phyloP scores from a whole-genome alignment of 441 rosid species.

The Melianthus villosus region DNA sequence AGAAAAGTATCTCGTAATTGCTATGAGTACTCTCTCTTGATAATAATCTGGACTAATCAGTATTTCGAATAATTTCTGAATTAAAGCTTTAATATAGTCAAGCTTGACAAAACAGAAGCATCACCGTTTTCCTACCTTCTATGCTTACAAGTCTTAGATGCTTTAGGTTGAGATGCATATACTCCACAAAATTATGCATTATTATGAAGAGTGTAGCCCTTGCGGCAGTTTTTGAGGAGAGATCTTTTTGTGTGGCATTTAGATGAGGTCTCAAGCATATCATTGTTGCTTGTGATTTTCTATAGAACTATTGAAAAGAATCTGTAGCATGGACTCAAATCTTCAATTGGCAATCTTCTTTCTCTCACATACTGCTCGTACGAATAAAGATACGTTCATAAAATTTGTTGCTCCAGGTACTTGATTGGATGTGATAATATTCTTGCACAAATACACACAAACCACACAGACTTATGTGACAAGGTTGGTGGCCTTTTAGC shows the following conservation, averaged over 20 bases:
- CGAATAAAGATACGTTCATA: neutral
- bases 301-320: too few relatives aligned
- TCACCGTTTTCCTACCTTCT: too few relatives aligned
- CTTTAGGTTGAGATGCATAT: neutral
- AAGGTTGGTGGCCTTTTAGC: constrained; percentile 98
- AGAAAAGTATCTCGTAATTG: too few relatives aligned
- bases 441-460: constrained; percentile 69
- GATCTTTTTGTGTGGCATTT: neutral
- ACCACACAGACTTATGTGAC: constrained; percentile 71
- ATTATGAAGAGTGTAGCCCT: neutral
- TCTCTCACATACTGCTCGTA: too few relatives aligned
- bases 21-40: too few relatives aligned
- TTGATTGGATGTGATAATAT: constrained; percentile 87
- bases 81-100: constrained; percentile 1
- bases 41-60: too few relatives aligned
- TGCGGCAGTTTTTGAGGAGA: neutral
- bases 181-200: neutral
- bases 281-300: too few relatives aligned
- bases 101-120: neutral
- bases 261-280: neutral
- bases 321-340: too few relatives aligned
- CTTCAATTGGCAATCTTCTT: too few relatives aligned
- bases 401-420: constrained; percentile 31
- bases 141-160: neutral
- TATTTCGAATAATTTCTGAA: too few relatives aligned